phyloP scores from a whole-genome alignment of 164 flowering plant genomes.

The Tinospora cordifolia region DNA sequence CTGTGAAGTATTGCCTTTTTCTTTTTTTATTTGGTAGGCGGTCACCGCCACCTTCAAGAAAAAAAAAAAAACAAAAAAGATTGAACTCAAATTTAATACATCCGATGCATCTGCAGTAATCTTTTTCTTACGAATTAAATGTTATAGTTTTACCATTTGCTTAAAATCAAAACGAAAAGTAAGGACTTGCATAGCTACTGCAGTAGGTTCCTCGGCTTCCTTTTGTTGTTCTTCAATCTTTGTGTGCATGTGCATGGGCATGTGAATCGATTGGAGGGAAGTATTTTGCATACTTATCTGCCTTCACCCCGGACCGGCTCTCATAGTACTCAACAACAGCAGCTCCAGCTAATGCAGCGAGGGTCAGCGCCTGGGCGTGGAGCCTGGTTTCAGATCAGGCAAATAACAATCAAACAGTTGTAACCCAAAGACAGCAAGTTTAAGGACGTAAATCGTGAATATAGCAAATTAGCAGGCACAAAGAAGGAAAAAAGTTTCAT shows the following conservation, averaged over 20 bases:
- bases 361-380: conserved; percentile 77
- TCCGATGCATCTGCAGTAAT: not conserved
- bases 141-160: too few species aligned
- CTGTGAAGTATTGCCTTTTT: too few species aligned
- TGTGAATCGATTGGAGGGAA: conserved; percentile 30
- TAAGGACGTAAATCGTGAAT: too few species aligned
- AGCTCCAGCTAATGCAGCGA: conserved; percentile 86
- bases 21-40: too few species aligned
- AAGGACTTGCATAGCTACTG: not conserved
- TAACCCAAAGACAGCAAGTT: not conserved
- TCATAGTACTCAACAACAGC: conserved; percentile 82
- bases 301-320: conserved; percentile 42
- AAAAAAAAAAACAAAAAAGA: not conserved
- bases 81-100: not conserved
- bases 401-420: not conserved
- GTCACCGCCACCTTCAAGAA: too few species aligned
- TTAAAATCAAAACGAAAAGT: not conserved
- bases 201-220: not conserved
- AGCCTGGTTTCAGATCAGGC: conserved; percentile 38
- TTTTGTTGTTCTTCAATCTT: conserved; percentile 31
- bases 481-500: too few species aligned
- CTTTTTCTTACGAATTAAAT: too few species aligned
- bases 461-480: too few species aligned
- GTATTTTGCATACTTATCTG: conserved; percentile 48
- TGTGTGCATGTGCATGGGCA: conserved; percentile 34